Evolutionary conservation across 2,329 filamentous ascomycete genomes (phyloP).

Genomic region (Diaporthe destruens): DNA sequence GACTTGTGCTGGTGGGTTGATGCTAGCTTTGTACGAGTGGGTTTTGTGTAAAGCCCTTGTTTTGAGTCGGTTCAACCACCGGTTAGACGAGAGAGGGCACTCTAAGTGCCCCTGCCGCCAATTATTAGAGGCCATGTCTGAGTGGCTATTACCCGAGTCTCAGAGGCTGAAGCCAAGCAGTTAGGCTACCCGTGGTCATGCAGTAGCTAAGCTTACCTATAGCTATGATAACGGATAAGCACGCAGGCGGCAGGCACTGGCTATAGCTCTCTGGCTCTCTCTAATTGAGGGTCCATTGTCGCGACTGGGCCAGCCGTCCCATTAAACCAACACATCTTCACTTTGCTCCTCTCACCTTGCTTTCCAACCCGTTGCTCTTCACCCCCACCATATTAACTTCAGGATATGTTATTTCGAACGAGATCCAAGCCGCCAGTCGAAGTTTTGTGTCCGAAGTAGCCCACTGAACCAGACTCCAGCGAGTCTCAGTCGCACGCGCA

Average conservation of each 20-base stretch:
- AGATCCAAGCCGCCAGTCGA: constrained; percentile 1
- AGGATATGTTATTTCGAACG: constrained; percentile 31
- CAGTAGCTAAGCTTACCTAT: background rate
- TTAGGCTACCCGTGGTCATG: background rate
- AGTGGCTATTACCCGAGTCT: no score
- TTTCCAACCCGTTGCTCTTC: background rate
- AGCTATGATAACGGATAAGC: constrained; percentile 22
- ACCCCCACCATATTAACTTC: background rate
- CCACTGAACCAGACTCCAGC: background rate
- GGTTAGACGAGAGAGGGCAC: no score
- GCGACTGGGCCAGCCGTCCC: background rate
- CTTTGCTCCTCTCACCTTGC: background rate
- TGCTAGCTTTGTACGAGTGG: background rate
- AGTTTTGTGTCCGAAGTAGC: constrained; percentile 33
- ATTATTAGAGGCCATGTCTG: background rate
- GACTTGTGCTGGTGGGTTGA: background rate
- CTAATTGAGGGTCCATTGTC: constrained; percentile 7
- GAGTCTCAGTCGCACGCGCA: background rate
- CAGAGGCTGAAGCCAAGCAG: background rate
- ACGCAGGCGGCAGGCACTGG: background rate
- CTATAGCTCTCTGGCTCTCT: background rate
- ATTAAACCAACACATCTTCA: constrained; percentile 18
- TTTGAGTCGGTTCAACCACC: no score
- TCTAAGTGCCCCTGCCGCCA: no score
- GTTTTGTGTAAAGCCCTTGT: no score